These are phyloP conservation scores for Ascochyta koolunga DNA, from an alignment of 2,329 filamentous ascomycete genomes.

Conservation along the genomic window DNA sequence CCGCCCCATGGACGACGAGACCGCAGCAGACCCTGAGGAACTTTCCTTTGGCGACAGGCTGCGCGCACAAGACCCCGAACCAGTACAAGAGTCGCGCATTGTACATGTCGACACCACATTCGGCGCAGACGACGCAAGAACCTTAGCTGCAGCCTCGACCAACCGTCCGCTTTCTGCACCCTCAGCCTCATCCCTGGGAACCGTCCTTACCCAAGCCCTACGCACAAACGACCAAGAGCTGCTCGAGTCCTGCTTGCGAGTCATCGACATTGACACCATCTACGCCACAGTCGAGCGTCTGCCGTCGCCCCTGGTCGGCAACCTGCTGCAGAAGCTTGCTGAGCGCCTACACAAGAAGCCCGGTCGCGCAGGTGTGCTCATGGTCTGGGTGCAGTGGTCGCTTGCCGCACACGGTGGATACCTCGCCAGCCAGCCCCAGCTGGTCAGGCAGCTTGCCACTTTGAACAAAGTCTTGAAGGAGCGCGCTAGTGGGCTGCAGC, in stretches of 20 bases:
- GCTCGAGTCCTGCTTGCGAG: constrained; percentile 89
- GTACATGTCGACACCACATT: constrained; percentile 75
- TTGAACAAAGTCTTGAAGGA: constrained; percentile 88
- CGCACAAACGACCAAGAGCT: constrained; percentile 89
- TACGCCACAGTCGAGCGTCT: constrained; percentile 89
- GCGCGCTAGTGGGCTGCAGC: constrained; percentile 79
- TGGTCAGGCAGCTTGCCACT: constrained; percentile 76
- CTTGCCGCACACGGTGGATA: constrained; percentile 91
- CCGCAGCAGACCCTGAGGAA: constrained; percentile 53
- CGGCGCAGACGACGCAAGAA: constrained; percentile 52
- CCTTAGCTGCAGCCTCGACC: constrained; percentile 51
- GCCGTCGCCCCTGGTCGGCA: constrained; percentile 80
- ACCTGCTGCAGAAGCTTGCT: constrained; percentile 81
- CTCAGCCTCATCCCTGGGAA: constrained; percentile 81
- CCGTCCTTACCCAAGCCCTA: constrained; percentile 91
- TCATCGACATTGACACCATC: constrained; percentile 76
- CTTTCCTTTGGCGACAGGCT: constrained; percentile 90
- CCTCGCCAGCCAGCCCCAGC: constrained; percentile 81
- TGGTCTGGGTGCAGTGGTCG: constrained; percentile 96
- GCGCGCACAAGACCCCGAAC: constrained; percentile 61
- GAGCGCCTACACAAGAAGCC: constrained; percentile 86
- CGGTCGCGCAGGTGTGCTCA: constrained; percentile 85
- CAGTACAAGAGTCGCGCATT: constrained; percentile 48
- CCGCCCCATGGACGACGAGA: constrained; percentile 44
- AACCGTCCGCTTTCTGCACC: constrained; percentile 63